Conservation (phyloP, 306 rosid genomes). For the Trifolium pratense region DNA sequence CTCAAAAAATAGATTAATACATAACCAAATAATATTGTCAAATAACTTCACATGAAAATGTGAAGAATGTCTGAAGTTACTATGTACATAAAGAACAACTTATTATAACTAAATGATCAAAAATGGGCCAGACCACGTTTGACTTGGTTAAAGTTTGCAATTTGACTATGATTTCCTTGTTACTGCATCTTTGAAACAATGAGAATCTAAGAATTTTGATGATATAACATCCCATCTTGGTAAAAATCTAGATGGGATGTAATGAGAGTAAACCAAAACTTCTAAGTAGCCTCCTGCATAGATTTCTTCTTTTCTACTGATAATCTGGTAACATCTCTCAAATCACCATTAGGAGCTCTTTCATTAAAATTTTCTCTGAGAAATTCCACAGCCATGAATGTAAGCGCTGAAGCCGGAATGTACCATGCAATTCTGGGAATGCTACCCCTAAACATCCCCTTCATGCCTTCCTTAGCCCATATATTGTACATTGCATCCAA, state of each 20-base stretch:
- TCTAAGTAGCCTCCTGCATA: conserved; percentile 49
- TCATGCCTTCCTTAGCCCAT: conserved; percentile 73
- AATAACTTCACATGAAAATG: neutral
- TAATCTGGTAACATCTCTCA: conserved; percentile 54
- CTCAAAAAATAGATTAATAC: neutral
- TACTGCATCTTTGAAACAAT: neutral
- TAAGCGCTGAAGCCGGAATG: conserved; percentile 91
- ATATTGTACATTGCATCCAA: conserved; percentile 61
- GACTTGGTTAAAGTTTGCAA: conserved; percentile 3
- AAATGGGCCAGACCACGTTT: conserved; percentile 10
- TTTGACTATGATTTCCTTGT: conserved; percentile 7
- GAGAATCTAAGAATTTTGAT: conserved; percentile 34
- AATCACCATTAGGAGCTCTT: conserved; percentile 36
- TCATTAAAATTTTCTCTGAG: conserved; percentile 72
- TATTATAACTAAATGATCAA: neutral
- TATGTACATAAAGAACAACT: neutral
- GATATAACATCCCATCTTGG: conserved; percentile 43
- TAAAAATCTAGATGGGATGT: conserved; percentile 38
- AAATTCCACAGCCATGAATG: conserved; percentile 91
- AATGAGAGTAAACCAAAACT: conserved; percentile 24
- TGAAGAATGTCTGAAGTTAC: neutral
- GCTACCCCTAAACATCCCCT: conserved; percentile 84
- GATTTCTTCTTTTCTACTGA: conserved; percentile 58
- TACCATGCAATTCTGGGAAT: conserved; percentile 90
- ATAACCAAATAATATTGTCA: neutral